Evolutionary conservation across 495 filamentous ascomycete genomes (phyloP).

Genomic region (Penicillium robsamsonii): DNA sequence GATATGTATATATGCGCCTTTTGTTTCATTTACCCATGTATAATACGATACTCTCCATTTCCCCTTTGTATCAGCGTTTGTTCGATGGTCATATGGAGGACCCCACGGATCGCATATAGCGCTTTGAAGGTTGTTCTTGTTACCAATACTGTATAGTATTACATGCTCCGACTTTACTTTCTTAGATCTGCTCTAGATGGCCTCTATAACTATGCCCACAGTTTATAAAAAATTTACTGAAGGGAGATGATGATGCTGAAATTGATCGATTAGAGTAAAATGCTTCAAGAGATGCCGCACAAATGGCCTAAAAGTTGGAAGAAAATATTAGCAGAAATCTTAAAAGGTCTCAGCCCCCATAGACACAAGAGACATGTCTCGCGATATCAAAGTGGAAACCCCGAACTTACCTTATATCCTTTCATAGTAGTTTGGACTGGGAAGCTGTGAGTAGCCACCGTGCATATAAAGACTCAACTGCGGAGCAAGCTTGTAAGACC

Average conservation of each 20-base stretch:
- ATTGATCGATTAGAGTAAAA: background rate
- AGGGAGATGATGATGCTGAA: background rate
- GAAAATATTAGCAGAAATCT: background rate
- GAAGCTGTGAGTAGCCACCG: background rate
- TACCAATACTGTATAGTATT: background rate
- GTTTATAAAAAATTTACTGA: background rate
- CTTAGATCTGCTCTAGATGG: background rate
- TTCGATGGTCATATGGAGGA: background rate
- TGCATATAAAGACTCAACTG: background rate
- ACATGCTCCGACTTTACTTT: background rate
- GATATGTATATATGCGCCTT: conserved; percentile 19
- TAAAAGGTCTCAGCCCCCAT: background rate
- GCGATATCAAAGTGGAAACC: background rate
- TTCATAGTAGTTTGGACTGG: background rate
- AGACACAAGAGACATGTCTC: background rate
- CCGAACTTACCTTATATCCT: background rate
- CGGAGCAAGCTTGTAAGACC: background rate
- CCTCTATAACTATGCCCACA: background rate
- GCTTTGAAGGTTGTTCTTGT: background rate
- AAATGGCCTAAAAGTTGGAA: background rate
- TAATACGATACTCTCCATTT: conserved; percentile 10
- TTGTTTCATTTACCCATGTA: conserved; percentile 2
- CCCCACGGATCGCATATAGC: background rate
- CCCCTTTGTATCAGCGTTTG: background rate
- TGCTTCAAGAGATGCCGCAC: background rate